phyloP scores from a whole-genome alignment of 345 rosid species.

The Arabidopsis arenosa region DNA sequence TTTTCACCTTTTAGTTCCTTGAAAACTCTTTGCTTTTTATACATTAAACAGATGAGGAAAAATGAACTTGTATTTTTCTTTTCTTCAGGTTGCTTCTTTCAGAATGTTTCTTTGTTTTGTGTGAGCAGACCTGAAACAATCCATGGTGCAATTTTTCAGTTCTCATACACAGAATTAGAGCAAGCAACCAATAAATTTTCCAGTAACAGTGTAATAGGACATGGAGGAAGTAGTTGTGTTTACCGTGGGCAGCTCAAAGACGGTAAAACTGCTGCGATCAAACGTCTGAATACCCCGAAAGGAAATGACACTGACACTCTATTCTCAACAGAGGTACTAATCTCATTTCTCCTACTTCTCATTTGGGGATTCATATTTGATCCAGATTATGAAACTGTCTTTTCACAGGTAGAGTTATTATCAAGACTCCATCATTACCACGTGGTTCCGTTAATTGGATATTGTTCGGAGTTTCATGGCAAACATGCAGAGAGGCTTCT shows the following conservation, averaged over 20 bases:
- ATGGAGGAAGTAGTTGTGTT: constrained; percentile 90
- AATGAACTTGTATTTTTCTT: background rate
- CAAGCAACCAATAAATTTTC: constrained; percentile 81
- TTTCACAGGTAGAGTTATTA: constrained; percentile 76
- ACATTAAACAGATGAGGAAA: constrained; percentile 5
- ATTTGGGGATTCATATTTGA: background rate
- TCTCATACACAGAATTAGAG: constrained; percentile 74
- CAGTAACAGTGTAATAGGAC: constrained; percentile 71
- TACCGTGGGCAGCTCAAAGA: constrained; percentile 85
- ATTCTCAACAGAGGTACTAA: constrained; percentile 75
- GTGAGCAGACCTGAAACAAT: constrained; percentile 59
- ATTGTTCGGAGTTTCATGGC: constrained; percentile 81
- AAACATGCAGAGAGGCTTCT: constrained; percentile 82
- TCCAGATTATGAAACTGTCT: too few species aligned
- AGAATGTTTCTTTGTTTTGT: constrained; percentile 54
- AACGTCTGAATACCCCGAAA: constrained; percentile 68
- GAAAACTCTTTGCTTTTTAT: background rate
- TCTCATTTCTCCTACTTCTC: constrained; percentile 18
- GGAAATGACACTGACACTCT: constrained; percentile 66
- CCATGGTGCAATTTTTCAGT: constrained; percentile 63
- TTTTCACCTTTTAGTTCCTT: background rate
- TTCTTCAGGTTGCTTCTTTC: constrained; percentile 69
- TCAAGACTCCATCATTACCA: constrained; percentile 93
- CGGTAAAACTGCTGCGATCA: constrained; percentile 83
- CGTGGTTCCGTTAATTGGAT: constrained; percentile 91